phyloP scores from a whole-genome alignment of 371 early-diverging fungal genomes.

The Mortierella sp. region DNA sequence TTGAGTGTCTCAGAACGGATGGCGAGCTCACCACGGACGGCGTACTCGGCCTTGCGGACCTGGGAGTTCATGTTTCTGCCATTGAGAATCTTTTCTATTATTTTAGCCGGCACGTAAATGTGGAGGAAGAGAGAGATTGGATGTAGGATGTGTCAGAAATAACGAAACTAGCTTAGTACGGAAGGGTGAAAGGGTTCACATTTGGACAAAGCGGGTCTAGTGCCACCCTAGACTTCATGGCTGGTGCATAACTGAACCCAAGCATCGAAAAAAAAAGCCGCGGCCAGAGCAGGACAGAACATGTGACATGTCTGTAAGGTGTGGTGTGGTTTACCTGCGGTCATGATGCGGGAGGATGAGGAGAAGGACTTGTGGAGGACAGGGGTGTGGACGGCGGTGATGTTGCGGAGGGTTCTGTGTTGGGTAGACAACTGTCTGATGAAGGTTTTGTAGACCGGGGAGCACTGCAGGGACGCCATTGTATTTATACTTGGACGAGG shows the following conservation, averaged over 20 bases:
- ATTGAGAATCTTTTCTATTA: constrained; percentile 70
- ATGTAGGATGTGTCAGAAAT: background rate
- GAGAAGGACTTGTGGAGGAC: constrained; percentile 30
- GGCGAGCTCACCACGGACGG: constrained; percentile 97
- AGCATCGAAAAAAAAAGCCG: background rate
- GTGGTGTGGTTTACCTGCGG: constrained; percentile 20
- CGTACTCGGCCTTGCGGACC: constrained; percentile 89
- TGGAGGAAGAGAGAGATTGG: background rate
- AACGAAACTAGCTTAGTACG: background rate
- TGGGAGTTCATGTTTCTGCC: constrained; percentile 81
- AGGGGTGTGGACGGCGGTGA: constrained; percentile 8
- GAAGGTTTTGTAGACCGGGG: constrained; percentile 33
- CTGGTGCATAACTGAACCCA: background rate
- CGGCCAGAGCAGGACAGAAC: background rate
- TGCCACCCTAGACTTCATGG: background rate
- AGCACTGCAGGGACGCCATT: constrained; percentile 45
- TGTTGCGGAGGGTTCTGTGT: constrained; percentile 7
- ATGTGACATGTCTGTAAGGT: background rate
- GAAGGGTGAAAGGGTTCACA: background rate
- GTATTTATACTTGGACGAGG: constrained; percentile 32
- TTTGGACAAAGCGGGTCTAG: background rate
- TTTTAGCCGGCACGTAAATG: background rate
- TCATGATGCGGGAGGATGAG: constrained; percentile 43
- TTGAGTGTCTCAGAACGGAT: constrained; percentile 93
- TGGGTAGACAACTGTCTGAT: constrained; percentile 30